These are phyloP conservation scores for Agapanthus africanus DNA, from an alignment of 106 monocot genomes.

Conservation along the genomic window DNA sequence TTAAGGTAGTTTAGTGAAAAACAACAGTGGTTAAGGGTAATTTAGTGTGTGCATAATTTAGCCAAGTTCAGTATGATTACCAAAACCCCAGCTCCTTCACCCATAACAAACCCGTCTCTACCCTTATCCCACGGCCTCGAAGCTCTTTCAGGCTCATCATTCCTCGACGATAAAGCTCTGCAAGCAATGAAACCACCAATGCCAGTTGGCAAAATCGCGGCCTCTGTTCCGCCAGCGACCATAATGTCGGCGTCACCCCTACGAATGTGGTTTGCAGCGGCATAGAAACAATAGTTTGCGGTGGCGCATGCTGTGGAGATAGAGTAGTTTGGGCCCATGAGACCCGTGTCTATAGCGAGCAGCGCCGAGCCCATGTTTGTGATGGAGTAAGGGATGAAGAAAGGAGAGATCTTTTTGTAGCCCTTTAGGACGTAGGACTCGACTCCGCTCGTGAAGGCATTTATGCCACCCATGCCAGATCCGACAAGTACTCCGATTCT, in stretches of 20 bases:
- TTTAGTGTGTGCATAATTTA: too few relatives aligned
- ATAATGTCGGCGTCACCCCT: conserved; percentile 53
- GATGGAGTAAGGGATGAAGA: conserved; percentile 39
- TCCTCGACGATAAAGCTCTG: conserved; percentile 43
- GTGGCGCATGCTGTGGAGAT: conserved; percentile 54
- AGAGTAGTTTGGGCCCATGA: conserved; percentile 52
- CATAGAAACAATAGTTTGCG: conserved; percentile 47
- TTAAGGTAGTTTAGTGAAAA: too few relatives aligned
- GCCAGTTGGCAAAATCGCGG: conserved; percentile 33
- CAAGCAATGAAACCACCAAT: conserved; percentile 41
- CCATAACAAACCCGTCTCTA: conserved; percentile 48
- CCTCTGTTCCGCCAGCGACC: conserved; percentile 45
- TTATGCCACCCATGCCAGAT: conserved; percentile 37
- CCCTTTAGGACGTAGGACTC: conserved; percentile 18
- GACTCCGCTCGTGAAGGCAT: conserved; percentile 22
- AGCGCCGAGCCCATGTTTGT: conserved; percentile 47
- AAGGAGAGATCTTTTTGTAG: conserved; percentile 29
- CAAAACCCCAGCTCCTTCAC: conserved; percentile 37
- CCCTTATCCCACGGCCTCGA: conserved; percentile 45
- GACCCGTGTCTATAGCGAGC: conserved; percentile 35
- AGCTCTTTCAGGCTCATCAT: conserved; percentile 32
- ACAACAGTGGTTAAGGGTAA: too few relatives aligned
- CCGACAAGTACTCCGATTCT: conserved; percentile 45
- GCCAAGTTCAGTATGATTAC: too few relatives aligned
- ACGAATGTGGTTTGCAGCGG: conserved; percentile 55